Evolutionary conservation across 2,329 filamentous ascomycete species (phyloP), one percentile per base, ranked within the genome.

Genomic region (Orbilia javanica): DNA sequence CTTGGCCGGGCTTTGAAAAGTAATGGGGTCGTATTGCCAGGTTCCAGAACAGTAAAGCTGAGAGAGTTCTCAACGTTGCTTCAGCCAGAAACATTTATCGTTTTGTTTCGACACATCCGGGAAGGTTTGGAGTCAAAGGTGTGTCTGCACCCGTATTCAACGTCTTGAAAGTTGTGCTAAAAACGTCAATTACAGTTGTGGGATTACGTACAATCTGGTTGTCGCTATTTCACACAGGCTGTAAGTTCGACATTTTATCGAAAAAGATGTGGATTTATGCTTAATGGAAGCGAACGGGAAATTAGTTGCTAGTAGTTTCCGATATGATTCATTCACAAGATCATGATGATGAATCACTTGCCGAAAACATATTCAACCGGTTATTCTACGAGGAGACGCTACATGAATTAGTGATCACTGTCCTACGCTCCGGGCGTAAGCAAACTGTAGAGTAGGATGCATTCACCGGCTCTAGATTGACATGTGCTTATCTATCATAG

Each of bases 331-430:
- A 92, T 55, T 96, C 93, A 0, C 88, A 89, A 0, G 88, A 93
- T 31, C 34, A 42, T 3, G 34, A 42, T 4, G 94, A 97, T 79
- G 94, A 97, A n/a, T 96, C 98, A 81, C 98, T 99, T 83, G 95
- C 96, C 0, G 95, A 99, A 83, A 99, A 99, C 81, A 97, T 97
- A 11, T 89, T 97, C 65, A 96, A 92, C 82, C 93, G 95, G 79
- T 93, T 99, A n/a, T 99, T 99, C 84, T 99, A 99, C 85, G 96
- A 99, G 84, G 94, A 98, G 82, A 89, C 93, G 0, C 97, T 94
- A 0, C 94, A 99, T 82, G 95, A 99, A 79, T 88, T 92, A 25
- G 89, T 99, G 64, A 88, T 95, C 31, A 89, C 90, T 75, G 92
- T 97, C 66, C 87, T 95, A 0, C 88, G 91, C 79, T 91, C 88